These are phyloP conservation scores for Cladorrhinum sp. DNA, from an alignment of 2,329 filamentous ascomycete genomes.

Conservation along the genomic window DNA sequence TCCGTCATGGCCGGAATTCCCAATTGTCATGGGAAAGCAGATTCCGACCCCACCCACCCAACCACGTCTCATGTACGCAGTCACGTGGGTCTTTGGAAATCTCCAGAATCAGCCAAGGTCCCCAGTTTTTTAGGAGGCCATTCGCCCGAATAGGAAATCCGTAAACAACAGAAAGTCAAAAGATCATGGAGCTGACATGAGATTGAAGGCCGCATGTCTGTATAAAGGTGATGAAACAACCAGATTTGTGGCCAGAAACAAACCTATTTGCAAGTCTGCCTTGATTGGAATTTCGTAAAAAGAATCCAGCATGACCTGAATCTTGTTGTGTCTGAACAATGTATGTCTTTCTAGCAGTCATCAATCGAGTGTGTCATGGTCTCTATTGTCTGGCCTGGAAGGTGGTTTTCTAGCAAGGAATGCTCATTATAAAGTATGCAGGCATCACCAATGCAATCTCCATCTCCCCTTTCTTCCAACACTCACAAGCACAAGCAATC, in stretches of 20 bases:
- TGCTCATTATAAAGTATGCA: no score
- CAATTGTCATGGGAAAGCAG: not conserved
- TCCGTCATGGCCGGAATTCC: not conserved
- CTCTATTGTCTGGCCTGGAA: no score
- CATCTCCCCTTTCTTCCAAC: no score
- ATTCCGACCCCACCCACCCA: not conserved
- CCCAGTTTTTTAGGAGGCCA: not conserved
- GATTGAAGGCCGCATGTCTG: not conserved
- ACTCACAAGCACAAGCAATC: no score
- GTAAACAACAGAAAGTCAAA: not conserved
- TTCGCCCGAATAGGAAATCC: not conserved
- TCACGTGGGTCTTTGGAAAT: not conserved
- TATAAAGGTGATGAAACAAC: not conserved
- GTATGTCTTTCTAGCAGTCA: no score
- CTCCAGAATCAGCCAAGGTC: not conserved
- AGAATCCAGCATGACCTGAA: not conserved
- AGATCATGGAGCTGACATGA: not conserved
- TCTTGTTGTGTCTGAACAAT: no score
- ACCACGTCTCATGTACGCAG: not conserved
- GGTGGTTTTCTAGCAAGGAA: no score
- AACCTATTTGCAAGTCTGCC: no score
- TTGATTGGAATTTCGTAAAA: no score
- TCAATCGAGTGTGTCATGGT: no score
- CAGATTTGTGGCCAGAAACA: not conserved
- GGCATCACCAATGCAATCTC: no score